phyloP scores from a whole-genome alignment of 805 yeast genomes.

The Kockiozyma suomiensis region DNA sequence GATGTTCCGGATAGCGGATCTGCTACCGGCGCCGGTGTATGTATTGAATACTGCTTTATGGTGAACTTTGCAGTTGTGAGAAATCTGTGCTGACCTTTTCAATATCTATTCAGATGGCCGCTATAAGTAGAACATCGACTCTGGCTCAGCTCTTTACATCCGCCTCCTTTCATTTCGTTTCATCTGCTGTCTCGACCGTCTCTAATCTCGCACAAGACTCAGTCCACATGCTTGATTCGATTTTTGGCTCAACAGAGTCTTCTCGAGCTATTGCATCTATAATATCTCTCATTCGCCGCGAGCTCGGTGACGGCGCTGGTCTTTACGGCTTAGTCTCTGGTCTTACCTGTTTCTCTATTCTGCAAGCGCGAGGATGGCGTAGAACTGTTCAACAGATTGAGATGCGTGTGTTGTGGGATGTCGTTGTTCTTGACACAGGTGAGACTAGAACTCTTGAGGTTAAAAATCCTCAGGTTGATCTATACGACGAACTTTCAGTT shows the following conservation, averaged over 20 bases:
- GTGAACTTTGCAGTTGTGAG: too few relatives aligned
- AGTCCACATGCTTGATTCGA: slow-evolving; percentile 39
- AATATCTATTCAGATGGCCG: slow-evolving; percentile 10
- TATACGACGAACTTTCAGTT: slow-evolving; percentile 16
- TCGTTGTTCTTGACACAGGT: slow-evolving; percentile 42
- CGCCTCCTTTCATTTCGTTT: slow-evolving; percentile 38
- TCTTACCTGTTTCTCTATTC: slow-evolving; percentile 39
- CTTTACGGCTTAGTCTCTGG: slow-evolving; percentile 39
- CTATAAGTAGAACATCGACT: slow-evolving; percentile 37
- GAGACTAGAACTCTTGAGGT: slow-evolving; percentile 34
- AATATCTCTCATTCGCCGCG: slow-evolving; percentile 37
- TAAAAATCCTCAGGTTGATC: slow-evolving; percentile 19
- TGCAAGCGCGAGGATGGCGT: slow-evolving; percentile 39
- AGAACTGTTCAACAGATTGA: slow-evolving; percentile 33
- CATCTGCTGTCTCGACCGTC: slow-evolving; percentile 35
- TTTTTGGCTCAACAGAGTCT: slow-evolving; percentile 43
- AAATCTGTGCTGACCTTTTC: neutral
- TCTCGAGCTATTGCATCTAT: slow-evolving; percentile 40
- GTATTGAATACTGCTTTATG: neutral
- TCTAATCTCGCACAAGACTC: slow-evolving; percentile 39
- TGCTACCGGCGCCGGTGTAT: slow-evolving; percentile 36
- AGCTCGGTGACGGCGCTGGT: slow-evolving; percentile 40
- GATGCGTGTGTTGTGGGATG: slow-evolving; percentile 41
- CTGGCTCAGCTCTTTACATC: slow-evolving; percentile 40
- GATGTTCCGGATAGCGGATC: slow-evolving; percentile 39